Percentiles rank a stretch among this genome's conserved stretches.
These are phyloP conservation scores for Paramecium octaurelia DNA, from an alignment of 73 alveolate genomes.

Conservation along the genomic window DNA sequence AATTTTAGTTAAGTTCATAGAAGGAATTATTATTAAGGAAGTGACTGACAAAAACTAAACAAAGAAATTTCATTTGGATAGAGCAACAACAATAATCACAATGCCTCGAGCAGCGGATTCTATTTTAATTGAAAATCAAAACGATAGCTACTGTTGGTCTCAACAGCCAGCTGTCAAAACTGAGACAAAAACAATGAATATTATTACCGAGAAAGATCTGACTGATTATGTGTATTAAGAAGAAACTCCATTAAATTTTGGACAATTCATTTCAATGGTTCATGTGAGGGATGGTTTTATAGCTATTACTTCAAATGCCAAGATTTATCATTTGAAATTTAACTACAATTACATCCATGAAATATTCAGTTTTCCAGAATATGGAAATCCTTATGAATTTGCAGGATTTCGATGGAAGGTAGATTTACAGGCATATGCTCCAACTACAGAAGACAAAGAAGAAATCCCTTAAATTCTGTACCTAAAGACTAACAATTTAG, in stretches of 20 bases:
- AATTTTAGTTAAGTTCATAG: background rate
- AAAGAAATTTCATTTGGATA: background rate
- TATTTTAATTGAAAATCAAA: background rate
- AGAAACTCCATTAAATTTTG: conserved; percentile 41
- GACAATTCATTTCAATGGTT: conserved; percentile 8
- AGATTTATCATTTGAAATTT: background rate
- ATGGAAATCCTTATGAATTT: conserved; percentile 18
- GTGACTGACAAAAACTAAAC: background rate
- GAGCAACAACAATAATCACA: background rate
- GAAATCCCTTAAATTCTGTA: conserved; percentile 29
- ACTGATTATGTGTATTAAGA: background rate
- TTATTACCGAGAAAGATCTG: background rate
- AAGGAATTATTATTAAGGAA: background rate
- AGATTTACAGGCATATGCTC: background rate
- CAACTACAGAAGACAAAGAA: background rate
- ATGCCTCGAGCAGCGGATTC: conserved; percentile 18
- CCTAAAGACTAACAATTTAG: background rate
- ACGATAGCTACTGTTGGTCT: background rate
- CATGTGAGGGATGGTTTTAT: conserved; percentile 48
- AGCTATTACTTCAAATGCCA: conserved; percentile 24
- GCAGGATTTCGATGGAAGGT: conserved; percentile 37
- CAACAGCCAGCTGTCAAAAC: background rate
- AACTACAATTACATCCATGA: conserved; percentile 1
- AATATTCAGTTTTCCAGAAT: background rate
- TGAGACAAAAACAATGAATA: background rate